phyloP scores from a whole-genome alignment of 371 early-diverging fungal genomes.

The Mucor sp. region DNA sequence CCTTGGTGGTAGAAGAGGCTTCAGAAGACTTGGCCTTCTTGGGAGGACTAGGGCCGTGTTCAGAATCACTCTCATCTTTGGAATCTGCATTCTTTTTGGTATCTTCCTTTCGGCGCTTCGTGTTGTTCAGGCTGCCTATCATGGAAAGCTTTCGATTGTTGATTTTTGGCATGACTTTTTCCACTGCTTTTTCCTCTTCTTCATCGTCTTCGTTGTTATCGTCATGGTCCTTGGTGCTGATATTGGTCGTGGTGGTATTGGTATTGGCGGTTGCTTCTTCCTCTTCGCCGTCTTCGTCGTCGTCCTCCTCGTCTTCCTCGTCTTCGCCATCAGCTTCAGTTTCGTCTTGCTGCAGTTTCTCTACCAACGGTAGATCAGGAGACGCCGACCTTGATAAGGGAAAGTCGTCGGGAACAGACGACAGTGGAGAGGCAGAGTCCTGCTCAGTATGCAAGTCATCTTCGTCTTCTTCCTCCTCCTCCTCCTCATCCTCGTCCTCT shows the following conservation, averaged over 20 bases:
- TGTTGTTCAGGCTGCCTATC: background rate
- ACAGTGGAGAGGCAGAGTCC: constrained; percentile 37
- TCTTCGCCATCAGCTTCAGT: constrained; percentile 5
- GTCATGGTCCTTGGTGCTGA: background rate
- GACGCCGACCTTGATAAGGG: constrained; percentile 40
- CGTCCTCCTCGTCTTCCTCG: constrained; percentile 1
- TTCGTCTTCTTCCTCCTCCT: constrained; percentile 6
- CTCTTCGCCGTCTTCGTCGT: background rate
- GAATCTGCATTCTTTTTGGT: background rate
- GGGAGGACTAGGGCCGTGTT: background rate
- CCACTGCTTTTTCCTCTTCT: background rate
- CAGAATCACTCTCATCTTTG: background rate
- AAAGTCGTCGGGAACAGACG: constrained; percentile 47
- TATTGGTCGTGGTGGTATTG: background rate
- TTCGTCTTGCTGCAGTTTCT: background rate
- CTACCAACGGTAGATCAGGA: constrained; percentile 24
- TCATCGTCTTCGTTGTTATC: background rate
- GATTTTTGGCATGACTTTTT: background rate
- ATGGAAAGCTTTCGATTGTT: background rate
- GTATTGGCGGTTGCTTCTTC: background rate
- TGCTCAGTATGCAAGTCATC: constrained; percentile 23
- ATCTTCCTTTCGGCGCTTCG: constrained; percentile 1
- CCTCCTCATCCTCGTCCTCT: background rate
- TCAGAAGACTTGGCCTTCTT: background rate
- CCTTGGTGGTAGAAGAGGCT: background rate